These are phyloP conservation scores for Trametes polyzona DNA, from an alignment of 1,284 basidiomycete species.

Conservation along the genomic window DNA sequence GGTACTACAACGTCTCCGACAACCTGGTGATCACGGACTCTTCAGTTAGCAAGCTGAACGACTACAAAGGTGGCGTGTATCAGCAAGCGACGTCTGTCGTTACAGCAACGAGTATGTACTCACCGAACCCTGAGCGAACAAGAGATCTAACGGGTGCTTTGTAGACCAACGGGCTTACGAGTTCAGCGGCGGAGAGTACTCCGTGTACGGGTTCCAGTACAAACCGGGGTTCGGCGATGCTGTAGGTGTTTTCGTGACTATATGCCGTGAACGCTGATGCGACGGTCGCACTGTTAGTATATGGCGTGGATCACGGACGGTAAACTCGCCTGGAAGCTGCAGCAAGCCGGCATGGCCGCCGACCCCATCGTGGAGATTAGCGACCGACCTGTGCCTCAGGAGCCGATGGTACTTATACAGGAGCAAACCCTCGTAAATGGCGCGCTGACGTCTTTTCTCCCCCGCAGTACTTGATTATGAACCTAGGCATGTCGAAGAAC, in stretches of 20 bases:
- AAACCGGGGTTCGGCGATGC: conserved; percentile 46
- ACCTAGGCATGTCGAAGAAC: conserved; percentile 81
- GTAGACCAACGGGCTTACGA: conserved; percentile 46
- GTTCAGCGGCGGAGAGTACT: conserved; percentile 46
- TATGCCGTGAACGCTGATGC: background rate
- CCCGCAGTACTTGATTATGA: conserved; percentile 72
- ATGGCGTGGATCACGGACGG: conserved; percentile 79
- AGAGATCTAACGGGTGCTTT: background rate
- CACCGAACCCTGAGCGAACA: background rate
- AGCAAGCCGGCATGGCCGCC: conserved; percentile 69
- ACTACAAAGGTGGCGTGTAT: conserved; percentile 53
- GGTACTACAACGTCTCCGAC: conserved; percentile 45
- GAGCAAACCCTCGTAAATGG: too few species aligned
- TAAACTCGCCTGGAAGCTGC: conserved; percentile 76
- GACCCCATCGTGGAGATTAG: conserved; percentile 40
- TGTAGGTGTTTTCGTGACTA: too few species aligned
- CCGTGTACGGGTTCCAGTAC: conserved; percentile 69
- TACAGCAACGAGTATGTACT: conserved; percentile 25
- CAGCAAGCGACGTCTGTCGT: conserved; percentile 50
- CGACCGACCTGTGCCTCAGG: conserved; percentile 35
- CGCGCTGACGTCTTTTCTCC: background rate
- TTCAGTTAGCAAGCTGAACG: conserved; percentile 48
- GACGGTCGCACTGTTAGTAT: conserved; percentile 51
- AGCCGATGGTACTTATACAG: conserved; percentile 34
- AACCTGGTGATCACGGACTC: conserved; percentile 38